Evolutionary conservation across 2,329 filamentous ascomycete genomes (phyloP).

Genomic region (Bipolaris gigantea): DNA sequence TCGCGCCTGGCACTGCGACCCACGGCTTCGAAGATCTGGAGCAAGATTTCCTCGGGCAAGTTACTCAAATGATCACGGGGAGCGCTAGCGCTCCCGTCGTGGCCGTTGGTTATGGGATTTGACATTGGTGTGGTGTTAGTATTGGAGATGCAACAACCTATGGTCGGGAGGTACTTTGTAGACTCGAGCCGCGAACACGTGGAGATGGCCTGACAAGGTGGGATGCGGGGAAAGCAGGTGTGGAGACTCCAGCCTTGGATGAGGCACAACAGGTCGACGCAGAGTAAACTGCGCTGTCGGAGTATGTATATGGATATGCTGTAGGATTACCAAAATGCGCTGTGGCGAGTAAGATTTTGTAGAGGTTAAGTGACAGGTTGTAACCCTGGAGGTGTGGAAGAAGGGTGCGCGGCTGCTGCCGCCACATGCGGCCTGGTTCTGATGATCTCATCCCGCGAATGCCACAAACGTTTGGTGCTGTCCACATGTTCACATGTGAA

Average conservation of each 20-base stretch:
- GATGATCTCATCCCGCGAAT: slow-evolving; percentile 8
- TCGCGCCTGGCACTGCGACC: slow-evolving; percentile 30
- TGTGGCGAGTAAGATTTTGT: background rate
- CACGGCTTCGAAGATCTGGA: slow-evolving; percentile 35
- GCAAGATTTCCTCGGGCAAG: slow-evolving; percentile 37
- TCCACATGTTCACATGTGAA: background rate
- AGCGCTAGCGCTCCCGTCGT: background rate
- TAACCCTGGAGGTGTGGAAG: background rate
- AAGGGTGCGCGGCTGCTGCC: slow-evolving; percentile 4
- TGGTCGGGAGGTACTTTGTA: slow-evolving; percentile 4
- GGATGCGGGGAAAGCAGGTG: slow-evolving; percentile 13
- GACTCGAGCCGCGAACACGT: slow-evolving; percentile 16
- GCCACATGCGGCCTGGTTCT: slow-evolving; percentile 4
- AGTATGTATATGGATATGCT: background rate
- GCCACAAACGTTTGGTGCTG: background rate
- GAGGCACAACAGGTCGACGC: background rate
- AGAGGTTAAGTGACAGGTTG: background rate
- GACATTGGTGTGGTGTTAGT: slow-evolving; percentile 2
- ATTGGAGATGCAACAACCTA: background rate
- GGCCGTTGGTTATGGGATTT: slow-evolving; percentile 1
- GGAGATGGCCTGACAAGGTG: slow-evolving; percentile 12
- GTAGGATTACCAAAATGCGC: background rate
- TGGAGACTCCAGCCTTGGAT: slow-evolving; percentile 2
- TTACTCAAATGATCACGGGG: slow-evolving; percentile 19
- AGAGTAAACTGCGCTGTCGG: background rate